phyloP scores from a whole-genome alignment of 306 rosid species.

The Cucumis melo region DNA sequence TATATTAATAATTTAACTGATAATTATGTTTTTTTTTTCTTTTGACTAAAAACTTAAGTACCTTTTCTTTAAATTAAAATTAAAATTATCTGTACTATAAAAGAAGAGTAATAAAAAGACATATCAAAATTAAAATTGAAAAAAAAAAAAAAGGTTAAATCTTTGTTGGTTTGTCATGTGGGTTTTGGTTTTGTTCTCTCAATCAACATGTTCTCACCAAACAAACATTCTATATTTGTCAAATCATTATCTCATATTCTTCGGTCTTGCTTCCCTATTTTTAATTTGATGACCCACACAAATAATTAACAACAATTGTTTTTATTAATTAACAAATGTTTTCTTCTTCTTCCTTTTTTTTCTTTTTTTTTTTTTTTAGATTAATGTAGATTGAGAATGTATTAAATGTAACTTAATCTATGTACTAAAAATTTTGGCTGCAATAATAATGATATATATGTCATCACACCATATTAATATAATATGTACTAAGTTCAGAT shows the following conservation, averaged over 20 bases:
- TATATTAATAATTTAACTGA: too few relatives aligned
- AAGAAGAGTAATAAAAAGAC: too few relatives aligned
- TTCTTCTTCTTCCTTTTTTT: too few relatives aligned
- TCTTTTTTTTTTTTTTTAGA: background rate
- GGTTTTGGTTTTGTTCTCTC: background rate
- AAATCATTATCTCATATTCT: background rate
- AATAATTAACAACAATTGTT: background rate
- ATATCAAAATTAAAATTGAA: background rate
- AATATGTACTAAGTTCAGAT: background rate
- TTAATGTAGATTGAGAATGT: background rate
- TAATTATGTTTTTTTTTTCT: too few relatives aligned
- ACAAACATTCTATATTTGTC: slow-evolving; percentile 3
- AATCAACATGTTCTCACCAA: background rate
- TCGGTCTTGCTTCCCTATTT: background rate
- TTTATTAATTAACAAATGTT: background rate
- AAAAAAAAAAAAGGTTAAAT: background rate
- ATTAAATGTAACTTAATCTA: background rate
- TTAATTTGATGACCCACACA: background rate
- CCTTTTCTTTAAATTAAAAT: too few relatives aligned
- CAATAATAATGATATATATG: background rate
- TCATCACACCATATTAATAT: background rate
- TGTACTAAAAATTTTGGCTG: background rate
- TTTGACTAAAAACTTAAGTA: too few relatives aligned
- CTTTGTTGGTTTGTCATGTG: background rate
- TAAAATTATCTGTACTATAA: too few relatives aligned